Base-by-base conservation (phyloP, 1,284 basidiomycete genomes). In the Dichomitus squalens region DNA sequence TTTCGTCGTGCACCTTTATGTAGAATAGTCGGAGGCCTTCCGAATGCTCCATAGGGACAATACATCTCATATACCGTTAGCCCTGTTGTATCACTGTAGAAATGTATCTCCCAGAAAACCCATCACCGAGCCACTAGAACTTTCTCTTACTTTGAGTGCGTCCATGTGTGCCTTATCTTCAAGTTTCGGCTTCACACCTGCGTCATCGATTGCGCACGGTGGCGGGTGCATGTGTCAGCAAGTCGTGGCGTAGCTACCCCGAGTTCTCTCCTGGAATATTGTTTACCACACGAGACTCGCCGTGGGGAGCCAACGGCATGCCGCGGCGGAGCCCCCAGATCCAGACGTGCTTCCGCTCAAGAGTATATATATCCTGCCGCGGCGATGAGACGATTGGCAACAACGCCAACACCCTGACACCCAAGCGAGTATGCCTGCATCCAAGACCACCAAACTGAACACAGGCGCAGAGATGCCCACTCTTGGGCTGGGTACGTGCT, bases 381-480 rank as follows among this genome's bases (percentile, higher is more conserved):
- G 5, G 11, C 6, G 29, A 31, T 31, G 21, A 11, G 21, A n/a
- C n/a, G n/a, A n/a, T n/a, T n/a, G n/a, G n/a, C n/a, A n/a, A n/a
- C n/a, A n/a, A n/a, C n/a, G n/a, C n/a, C n/a, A n/a, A n/a, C n/a
- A n/a, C n/a, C n/a, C n/a, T n/a, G n/a, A n/a, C n/a, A 21, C 31
- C 7, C 16, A 27, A 47, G 18, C 20, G 18, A 63, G 6, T n/a
- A 71, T 72, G 71, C 66, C 68, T 31, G 66, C 66, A 6, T 65
- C 67, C 2, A 63, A 66, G 53, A 65, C 73, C 47, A 78, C 87
- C 56, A 88, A 79, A 60, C 81, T 92, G 63, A 92, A 90, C 78
- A 91, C 85, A 33, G 89, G 90, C 39, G 83, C 81, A 54, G 74
- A 80, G 65, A 91, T 92, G 79, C 89, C 90, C 67, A 83, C 84